Conservation (phyloP, 345 rosid genomes). For the Leavenworthia alabamica region DNA sequence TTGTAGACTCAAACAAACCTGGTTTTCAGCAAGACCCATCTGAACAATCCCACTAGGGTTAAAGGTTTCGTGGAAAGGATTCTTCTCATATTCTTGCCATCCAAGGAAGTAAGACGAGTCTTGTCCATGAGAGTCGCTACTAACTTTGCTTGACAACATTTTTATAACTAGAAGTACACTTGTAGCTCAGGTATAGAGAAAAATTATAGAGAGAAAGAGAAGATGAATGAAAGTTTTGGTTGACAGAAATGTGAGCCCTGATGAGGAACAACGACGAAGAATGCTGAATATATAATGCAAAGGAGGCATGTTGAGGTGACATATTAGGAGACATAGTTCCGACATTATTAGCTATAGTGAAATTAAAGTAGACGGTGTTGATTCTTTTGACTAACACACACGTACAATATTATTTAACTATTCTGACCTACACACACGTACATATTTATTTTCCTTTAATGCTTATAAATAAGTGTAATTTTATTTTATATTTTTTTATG, state of each 20-base stretch:
- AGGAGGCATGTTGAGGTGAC: not conserved
- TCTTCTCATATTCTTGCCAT: conserved; percentile 65
- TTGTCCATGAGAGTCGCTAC: conserved; percentile 60
- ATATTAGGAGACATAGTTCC: conserved; percentile 1
- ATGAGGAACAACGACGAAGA: conserved; percentile 19
- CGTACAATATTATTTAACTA: conserved; percentile 8
- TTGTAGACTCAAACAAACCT: conserved; percentile 38
- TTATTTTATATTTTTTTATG: not conserved
- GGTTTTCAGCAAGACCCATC: conserved; percentile 95
- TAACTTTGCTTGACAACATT: conserved; percentile 68
- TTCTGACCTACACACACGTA: conserved; percentile 21
- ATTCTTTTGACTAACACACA: conserved; percentile 29
- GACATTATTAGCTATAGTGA: conserved; percentile 23
- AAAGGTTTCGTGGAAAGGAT: conserved; percentile 47
- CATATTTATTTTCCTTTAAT: conserved; percentile 3
- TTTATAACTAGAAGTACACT: conserved; percentile 3
- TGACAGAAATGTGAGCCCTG: conserved; percentile 27
- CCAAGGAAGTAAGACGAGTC: conserved; percentile 83
- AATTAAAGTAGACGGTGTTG: conserved; percentile 34
- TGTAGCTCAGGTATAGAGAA: not conserved
- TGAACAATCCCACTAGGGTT: conserved; percentile 80
- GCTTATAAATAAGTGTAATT: not conserved
- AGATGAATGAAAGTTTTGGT: not conserved
- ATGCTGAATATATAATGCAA: conserved; percentile 5
- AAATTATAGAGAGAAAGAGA: not conserved